Evolutionary conservation across 2,329 filamentous ascomycete genomes (phyloP).

Genomic region (Cercospora citrullina): DNA sequence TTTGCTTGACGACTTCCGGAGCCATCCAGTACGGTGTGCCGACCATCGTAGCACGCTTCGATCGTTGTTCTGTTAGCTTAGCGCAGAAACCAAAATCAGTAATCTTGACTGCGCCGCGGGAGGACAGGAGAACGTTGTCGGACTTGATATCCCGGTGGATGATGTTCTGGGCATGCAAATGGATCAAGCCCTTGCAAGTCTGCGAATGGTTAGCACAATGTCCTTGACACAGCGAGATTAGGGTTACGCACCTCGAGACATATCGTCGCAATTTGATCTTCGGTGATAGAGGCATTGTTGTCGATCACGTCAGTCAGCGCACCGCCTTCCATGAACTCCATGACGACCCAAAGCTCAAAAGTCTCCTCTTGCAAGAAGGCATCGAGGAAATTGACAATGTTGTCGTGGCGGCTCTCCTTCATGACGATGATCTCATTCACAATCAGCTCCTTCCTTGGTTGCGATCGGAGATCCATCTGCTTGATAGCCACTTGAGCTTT

Average conservation of each 20-base stretch:
- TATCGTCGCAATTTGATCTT: conserved; percentile 97
- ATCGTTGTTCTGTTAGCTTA: conserved; percentile 95
- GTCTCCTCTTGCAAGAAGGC: conserved; percentile 94
- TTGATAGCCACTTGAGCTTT: conserved; percentile 96
- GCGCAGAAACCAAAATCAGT: conserved; percentile 99
- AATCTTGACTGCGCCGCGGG: conserved; percentile 89
- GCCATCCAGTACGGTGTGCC: conserved; percentile 99
- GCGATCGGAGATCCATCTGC: conserved; percentile 98
- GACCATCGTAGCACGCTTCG: conserved; percentile 98
- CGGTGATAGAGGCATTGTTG: conserved; percentile 89
- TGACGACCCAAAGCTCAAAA: conserved; percentile 96
- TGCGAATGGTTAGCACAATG: conserved; percentile 45
- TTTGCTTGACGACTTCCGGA: conserved; percentile 97
- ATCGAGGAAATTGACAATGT: conserved; percentile 98
- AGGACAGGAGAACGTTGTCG: conserved; percentile 94
- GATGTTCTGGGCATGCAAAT: conserved; percentile 93
- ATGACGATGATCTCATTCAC: conserved; percentile 99
- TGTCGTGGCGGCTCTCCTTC: conserved; percentile 97
- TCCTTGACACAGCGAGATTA: not conserved
- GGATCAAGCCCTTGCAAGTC: conserved; percentile 93
- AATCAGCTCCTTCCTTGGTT: conserved; percentile 95
- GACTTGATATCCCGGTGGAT: conserved; percentile 99
- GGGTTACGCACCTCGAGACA: conserved; percentile 76
- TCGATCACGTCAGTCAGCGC: conserved; percentile 98
- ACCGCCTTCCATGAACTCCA: conserved; percentile 99